Conservation (phyloP, 805 yeast species). For the Ogataea nitratoaversa region DNA sequence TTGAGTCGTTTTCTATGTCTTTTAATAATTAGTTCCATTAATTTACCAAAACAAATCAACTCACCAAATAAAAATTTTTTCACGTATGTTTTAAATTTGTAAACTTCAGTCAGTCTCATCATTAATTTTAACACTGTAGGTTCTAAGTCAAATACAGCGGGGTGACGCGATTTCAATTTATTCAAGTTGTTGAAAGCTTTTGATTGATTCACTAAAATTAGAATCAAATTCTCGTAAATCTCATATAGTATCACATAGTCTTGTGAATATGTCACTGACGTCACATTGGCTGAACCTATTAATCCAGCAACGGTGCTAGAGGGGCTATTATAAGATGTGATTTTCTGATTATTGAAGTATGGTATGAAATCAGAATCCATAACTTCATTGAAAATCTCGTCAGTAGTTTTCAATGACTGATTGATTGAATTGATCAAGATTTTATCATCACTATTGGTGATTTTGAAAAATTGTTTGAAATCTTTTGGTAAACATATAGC, state of each 20-base stretch:
- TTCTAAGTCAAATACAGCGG: constrained; percentile 48
- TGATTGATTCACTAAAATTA: constrained; percentile 24
- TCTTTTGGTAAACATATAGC: constrained; percentile 27
- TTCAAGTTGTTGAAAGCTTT: constrained; percentile 37
- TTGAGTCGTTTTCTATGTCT: constrained; percentile 35
- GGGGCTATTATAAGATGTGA: constrained; percentile 3
- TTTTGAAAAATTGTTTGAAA: constrained; percentile 14
- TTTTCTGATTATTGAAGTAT: constrained; percentile 8
- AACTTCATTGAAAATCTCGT: constrained; percentile 16
- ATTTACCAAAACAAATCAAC: constrained; percentile 49
- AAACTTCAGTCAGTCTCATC: constrained; percentile 49
- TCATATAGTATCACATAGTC: constrained; percentile 23
- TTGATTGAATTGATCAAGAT: constrained; percentile 5
- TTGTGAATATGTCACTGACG: constrained; percentile 12
- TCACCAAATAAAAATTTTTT: constrained; percentile 61
- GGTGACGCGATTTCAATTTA: constrained; percentile 45
- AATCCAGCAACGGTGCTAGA: constrained; percentile 12
- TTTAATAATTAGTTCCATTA: constrained; percentile 49
- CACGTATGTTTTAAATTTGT: constrained; percentile 55
- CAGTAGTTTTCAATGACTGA: constrained; percentile 9
- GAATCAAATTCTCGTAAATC: constrained; percentile 26
- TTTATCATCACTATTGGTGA: constrained; percentile 2
- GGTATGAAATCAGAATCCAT: constrained; percentile 29
- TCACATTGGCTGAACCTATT: constrained; percentile 12
- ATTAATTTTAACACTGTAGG: constrained; percentile 52